Evolutionary conservation across 2,329 filamentous ascomycete species (phyloP), one percentile per base, ranked within the genome.

Genomic region (Diaporthe sp.): DNA sequence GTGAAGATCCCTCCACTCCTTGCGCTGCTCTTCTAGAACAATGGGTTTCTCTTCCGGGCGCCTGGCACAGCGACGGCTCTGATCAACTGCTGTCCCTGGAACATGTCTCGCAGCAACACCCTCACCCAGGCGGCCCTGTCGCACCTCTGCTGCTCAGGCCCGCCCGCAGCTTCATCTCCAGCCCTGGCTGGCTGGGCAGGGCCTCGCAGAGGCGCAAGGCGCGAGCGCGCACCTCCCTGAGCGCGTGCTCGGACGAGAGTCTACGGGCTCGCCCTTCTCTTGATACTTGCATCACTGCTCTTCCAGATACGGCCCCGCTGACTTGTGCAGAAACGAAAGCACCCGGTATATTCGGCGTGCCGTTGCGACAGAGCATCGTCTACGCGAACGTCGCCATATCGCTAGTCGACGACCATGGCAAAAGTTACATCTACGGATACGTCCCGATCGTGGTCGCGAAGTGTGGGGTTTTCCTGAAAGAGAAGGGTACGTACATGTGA

Each of bases 301-400:
- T 37, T n/a, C 61, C 53, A 22, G 53, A 28, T 39, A 65, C 12
- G 28, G 25, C 71, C 70, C 75, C 67, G 77, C 78, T 81, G 78
- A 81, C 77, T 68, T 77, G 70, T 74, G 71, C 80, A 90, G 89
- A 89, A 75, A 80, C 83, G 47, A 85, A 86, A 76, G 87, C 90
- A 6, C 91, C 92, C 76, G 95, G 96, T 79, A 98, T 99, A 78
- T 99, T 99, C 83, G 97, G 97, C 72, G 93, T 99, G 47, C 95
- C 97, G 53, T 90, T 99, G 75, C 94, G 95, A 80, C 93, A 96
- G 82, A 98, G 96, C 86, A 98, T 99, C 84, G 94, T 94, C 76
- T 98, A 99, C 84, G 97, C 97, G 76, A 99, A 98, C 82, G 97
- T 99, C 76, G 97, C 97, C 78, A 99, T 99, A 81, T 98, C 96